Evolutionary conservation across 352 stramenopile species (phyloP), one percentile per base, ranked within the genome.

Genomic region (Plasmopara viticola): DNA sequence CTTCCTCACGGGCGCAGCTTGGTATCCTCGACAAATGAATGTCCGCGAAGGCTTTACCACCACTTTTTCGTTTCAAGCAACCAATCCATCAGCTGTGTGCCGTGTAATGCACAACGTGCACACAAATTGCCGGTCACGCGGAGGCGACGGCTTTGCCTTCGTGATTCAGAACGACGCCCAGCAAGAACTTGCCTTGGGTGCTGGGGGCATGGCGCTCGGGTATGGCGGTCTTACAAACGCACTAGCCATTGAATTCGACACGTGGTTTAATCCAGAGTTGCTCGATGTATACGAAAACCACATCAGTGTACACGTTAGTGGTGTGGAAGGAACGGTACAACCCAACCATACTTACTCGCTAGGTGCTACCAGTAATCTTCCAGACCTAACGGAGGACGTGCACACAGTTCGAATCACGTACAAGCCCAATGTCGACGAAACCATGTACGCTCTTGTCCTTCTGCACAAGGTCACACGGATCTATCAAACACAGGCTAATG

Each of bases 211-310:
- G 62, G 74, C 77, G 5, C 62, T 97, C 9, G 93, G 93, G 2
- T 97, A 96, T 48, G 85, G 70, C 2, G 87, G 87, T 4, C 71
- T 97, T 29, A 45, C 49, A n/a, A 93, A 97, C 50, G 67, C 78
- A 9, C 49, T 98, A 1, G 90, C 69, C 4, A 56, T 98, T 13
- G 91, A 97, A 57, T 97, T 97, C 48, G 90, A 97, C 60, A 97
- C 87, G 9, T 96, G 81, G 73, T 95, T 85, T 68, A 97, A 97
- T 62, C 57, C 69, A 6, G 87, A 97, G 30, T 67, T 87, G 47
- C 46, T 78, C 12, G 91, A 97, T 42, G 68, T 66, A 25, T 97
- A 92, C 62, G 86, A 96, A 62, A 97, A 97, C 61, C 93, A 98
- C 66, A 70, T 97, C 18, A 88, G 78, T 53, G 74, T 98, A 5